A percentile compares a stretch with the other conserved stretches of the same genome.
Conservation (phyloP, 2,329 filamentous ascomycete species). For the Fusarium phyllophilum region DNA sequence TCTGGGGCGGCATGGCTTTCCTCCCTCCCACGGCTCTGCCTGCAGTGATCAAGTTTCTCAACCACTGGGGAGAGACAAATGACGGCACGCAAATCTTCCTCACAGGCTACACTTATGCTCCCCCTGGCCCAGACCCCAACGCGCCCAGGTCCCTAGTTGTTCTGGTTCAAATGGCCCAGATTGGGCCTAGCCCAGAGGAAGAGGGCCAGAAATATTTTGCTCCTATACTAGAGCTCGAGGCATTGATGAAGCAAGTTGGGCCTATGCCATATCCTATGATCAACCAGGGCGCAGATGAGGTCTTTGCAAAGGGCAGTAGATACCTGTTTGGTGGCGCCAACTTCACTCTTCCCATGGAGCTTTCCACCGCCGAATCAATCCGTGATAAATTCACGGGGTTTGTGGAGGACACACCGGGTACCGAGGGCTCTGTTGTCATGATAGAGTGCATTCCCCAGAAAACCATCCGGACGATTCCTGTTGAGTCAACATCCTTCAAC, state of each 20-base stretch:
- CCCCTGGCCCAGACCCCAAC: slow-evolving; percentile 35
- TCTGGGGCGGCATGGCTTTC: slow-evolving; percentile 46
- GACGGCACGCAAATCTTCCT: slow-evolving; percentile 38
- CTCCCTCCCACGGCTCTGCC: slow-evolving; percentile 43
- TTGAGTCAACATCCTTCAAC: slow-evolving; percentile 38
- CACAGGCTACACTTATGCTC: slow-evolving; percentile 25
- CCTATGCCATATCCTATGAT: slow-evolving; percentile 54
- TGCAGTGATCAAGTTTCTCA: slow-evolving; percentile 45
- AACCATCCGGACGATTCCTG: slow-evolving; percentile 23
- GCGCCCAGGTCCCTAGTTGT: slow-evolving; percentile 30
- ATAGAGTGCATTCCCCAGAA: slow-evolving; percentile 35
- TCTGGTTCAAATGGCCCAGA: slow-evolving; percentile 30
- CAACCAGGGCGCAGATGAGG: slow-evolving; percentile 52
- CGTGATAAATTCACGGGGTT: slow-evolving; percentile 30
- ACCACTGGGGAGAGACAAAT: slow-evolving; percentile 43
- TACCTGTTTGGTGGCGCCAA: slow-evolving; percentile 56
- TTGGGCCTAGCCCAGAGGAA: slow-evolving; percentile 32
- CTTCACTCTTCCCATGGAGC: slow-evolving; percentile 52
- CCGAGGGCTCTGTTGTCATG: slow-evolving; percentile 27
- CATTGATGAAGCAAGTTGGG: slow-evolving; percentile 50
- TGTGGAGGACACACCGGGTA: slow-evolving; percentile 16
- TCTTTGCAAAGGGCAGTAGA: slow-evolving; percentile 51
- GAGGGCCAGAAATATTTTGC: slow-evolving; percentile 46
- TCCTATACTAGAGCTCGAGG: slow-evolving; percentile 50
- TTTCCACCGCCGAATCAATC: slow-evolving; percentile 37